phyloP scores from a whole-genome alignment of 2,329 filamentous ascomycete genomes.

The Exutisphaerella laricina region DNA sequence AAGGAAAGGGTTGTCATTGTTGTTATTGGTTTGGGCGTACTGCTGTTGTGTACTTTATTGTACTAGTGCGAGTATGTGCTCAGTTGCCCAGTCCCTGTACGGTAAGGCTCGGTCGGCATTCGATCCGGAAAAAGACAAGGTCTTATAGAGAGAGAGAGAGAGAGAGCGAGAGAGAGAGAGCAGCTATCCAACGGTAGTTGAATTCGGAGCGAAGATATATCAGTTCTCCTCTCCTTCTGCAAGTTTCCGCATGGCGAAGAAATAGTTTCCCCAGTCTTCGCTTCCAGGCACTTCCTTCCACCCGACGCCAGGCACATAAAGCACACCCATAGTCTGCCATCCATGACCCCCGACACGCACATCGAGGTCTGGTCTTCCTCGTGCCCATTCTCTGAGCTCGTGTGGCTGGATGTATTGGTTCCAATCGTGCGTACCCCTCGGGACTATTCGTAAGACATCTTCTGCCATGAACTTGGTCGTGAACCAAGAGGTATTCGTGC shows the following conservation, averaged over 20 bases:
- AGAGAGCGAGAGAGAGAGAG: too few species aligned
- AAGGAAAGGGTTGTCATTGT: too few species aligned
- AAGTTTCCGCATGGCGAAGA: constrained; percentile 72
- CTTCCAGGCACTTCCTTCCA: constrained; percentile 79
- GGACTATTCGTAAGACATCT: constrained; percentile 79
- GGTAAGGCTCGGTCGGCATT: too few species aligned
- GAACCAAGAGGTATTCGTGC: constrained; percentile 82
- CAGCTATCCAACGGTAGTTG: too few species aligned
- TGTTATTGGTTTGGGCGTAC: too few species aligned
- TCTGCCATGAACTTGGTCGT: constrained; percentile 92
- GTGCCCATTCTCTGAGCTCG: constrained; percentile 57
- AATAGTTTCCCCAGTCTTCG: constrained; percentile 90
- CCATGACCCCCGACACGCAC: constrained; percentile 57
- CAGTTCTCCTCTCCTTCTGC: neutral
- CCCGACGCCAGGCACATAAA: constrained; percentile 84
- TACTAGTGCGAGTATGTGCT: too few species aligned
- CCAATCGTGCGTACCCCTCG: constrained; percentile 93
- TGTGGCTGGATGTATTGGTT: constrained; percentile 85
- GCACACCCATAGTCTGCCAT: constrained; percentile 72
- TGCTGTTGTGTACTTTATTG: too few species aligned
- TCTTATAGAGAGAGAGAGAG: too few species aligned
- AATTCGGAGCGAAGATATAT: too few species aligned
- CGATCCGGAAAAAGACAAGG: too few species aligned
- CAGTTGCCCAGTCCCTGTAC: too few species aligned
- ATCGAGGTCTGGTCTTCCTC: constrained; percentile 39